phyloP scores from a whole-genome alignment of 257 asterid genomes.

The Gynochthodes officinalis region DNA sequence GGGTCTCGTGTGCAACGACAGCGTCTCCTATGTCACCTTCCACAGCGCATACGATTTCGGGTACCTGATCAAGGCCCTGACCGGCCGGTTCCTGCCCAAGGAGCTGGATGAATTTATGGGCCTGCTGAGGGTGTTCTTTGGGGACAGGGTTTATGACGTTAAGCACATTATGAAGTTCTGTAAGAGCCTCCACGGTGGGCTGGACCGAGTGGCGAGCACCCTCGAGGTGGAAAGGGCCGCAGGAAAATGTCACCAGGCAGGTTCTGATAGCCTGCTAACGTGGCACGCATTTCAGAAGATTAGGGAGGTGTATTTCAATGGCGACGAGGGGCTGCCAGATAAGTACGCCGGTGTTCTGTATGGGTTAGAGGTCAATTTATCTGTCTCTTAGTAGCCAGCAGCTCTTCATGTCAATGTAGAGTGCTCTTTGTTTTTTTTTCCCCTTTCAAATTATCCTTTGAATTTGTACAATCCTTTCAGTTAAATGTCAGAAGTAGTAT shows the following conservation, averaged over 20 bases:
- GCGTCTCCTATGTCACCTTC: conserved; percentile 54
- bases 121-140: conserved; percentile 53
- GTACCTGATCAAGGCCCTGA: conserved; percentile 59
- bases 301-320: conserved; percentile 46
- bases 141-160: conserved; percentile 67
- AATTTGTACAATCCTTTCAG: conserved; percentile 39
- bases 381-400: conserved; percentile 10
- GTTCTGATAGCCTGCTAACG: conserved; percentile 81
- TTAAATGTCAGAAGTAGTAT: conserved; percentile 25
- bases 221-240: conserved; percentile 53
- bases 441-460: conserved; percentile 14
- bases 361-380: conserved; percentile 61
- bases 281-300: conserved; percentile 67
- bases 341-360: conserved; percentile 69
- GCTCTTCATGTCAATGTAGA: conserved; percentile 34
- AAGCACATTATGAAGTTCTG: conserved; percentile 68
- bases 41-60: conserved; percentile 83
- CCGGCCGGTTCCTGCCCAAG: conserved; percentile 51
- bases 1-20: conserved; percentile 58
- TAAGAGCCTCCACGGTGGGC: conserved; percentile 63
- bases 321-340: conserved; percentile 34
- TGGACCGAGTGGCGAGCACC: conserved; percentile 59
- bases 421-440: conserved; percentile 19
- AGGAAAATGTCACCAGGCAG: conserved; percentile 81
- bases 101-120: conserved; percentile 44